Evolutionary conservation across 148 eudicot genomes (phyloP).

Genomic region (Polygonum maritimum): DNA sequence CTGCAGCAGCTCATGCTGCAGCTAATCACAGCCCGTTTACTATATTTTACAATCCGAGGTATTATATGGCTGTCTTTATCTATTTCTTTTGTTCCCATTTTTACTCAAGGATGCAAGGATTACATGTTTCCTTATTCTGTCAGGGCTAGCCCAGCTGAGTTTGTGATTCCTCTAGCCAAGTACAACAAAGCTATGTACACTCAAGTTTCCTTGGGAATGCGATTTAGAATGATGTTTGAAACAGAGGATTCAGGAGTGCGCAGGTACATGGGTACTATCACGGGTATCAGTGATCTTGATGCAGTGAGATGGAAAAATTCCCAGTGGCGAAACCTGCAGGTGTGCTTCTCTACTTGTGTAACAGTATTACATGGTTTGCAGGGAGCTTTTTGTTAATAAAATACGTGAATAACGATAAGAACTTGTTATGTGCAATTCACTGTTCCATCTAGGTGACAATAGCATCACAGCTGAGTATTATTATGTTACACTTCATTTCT

Average conservation of each 20-base stretch:
- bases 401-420: background rate
- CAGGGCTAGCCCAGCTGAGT: constrained; percentile 94
- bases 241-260: constrained; percentile 94
- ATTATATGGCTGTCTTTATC: constrained; percentile 37
- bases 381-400: background rate
- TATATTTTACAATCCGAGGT: constrained; percentile 95
- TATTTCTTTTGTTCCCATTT: background rate
- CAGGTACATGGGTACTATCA: constrained; percentile 90
- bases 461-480: background rate
- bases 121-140: constrained; percentile 8
- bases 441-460: background rate
- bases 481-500: background rate
- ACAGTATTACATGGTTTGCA: background rate
- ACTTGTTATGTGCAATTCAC: background rate
- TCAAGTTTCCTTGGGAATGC: constrained; percentile 91
- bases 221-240: constrained; percentile 99
- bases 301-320: constrained; percentile 81
- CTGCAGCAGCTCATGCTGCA: constrained; percentile 99
- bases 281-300: constrained; percentile 83
- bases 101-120: constrained; percentile 24
- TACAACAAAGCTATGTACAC: constrained; percentile 94
- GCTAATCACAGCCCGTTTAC: constrained; percentile 93
- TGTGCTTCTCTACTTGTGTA: constrained; percentile 13
- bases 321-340: constrained; percentile 98
- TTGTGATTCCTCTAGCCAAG: constrained; percentile 93